phyloP scores from a whole-genome alignment of 805 yeast species.

The Candida rishiriensis region DNA sequence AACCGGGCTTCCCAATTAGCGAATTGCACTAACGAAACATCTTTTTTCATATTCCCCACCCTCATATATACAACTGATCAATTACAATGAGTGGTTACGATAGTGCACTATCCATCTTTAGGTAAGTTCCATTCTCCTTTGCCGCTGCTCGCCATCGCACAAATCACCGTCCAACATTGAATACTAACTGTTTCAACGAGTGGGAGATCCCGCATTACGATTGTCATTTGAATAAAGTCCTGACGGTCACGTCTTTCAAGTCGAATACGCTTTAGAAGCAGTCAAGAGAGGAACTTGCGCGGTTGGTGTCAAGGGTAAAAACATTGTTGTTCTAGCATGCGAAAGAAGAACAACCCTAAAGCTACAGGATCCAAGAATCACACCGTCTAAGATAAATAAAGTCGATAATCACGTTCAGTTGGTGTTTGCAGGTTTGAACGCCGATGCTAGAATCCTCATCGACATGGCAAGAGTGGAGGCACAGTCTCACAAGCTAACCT shows the following conservation, averaged over 20 bases:
- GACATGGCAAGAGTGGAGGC: constrained; percentile 97
- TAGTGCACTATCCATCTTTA: constrained; percentile 94
- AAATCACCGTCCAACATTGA: not conserved
- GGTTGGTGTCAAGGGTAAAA: constrained; percentile 90
- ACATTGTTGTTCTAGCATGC: constrained; percentile 89
- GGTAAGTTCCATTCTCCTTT: constrained; percentile 53
- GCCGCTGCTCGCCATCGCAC: constrained; percentile 26
- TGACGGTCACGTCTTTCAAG: constrained; percentile 98
- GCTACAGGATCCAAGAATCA: constrained; percentile 92
- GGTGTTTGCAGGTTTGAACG: constrained; percentile 96
- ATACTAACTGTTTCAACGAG: constrained; percentile 7
- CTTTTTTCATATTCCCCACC: not conserved
- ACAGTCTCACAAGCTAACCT: constrained; percentile 87
- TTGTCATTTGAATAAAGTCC: constrained; percentile 49
- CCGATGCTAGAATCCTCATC: constrained; percentile 93
- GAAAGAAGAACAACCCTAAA: constrained; percentile 94
- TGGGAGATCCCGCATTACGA: not conserved
- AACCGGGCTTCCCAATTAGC: too few species aligned
- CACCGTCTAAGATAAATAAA: constrained; percentile 90
- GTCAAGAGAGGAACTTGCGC: constrained; percentile 98
- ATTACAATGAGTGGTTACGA: constrained; percentile 93
- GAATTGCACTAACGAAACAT: too few species aligned
- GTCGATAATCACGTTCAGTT: constrained; percentile 86
- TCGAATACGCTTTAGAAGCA: constrained; percentile 95
- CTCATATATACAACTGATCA: not conserved